Evolutionary conservation across 179 eudicot species (phyloP).

Genomic region (Drosera spatulata): DNA sequence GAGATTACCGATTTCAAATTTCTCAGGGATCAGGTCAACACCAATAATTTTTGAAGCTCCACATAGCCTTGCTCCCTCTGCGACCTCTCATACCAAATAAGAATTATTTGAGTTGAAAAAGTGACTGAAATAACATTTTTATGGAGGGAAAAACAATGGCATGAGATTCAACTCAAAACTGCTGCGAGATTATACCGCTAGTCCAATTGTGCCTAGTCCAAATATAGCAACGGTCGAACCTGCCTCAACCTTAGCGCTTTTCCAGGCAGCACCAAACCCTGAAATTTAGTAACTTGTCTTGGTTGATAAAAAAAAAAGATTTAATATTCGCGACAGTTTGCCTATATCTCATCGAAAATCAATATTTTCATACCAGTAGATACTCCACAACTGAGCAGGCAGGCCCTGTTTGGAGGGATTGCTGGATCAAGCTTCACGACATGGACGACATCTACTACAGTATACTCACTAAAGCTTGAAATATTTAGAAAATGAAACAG

Average conservation of each 20-base stretch:
- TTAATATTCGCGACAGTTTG: too few relatives aligned
- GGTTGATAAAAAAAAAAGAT: background rate
- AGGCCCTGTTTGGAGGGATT: conserved; percentile 68
- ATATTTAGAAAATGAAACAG: conserved; percentile 51
- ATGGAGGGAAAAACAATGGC: background rate
- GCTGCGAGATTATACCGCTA: conserved; percentile 48
- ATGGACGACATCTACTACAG: conserved; percentile 66
- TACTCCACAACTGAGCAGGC: conserved; percentile 86
- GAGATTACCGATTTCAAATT: conserved; percentile 52
- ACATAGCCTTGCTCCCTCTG: conserved; percentile 88
- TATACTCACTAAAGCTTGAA: conserved; percentile 78
- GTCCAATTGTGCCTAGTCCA: conserved; percentile 85
- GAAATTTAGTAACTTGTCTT: conserved; percentile 9
- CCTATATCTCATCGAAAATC: background rate
- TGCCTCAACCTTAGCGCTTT: conserved; percentile 63
- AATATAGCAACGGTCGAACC: conserved; percentile 84
- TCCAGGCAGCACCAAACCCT: conserved; percentile 99
- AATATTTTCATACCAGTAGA: conserved; percentile 55
- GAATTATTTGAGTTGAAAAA: background rate
- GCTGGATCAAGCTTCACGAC: conserved; percentile 44
- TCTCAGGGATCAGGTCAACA: conserved; percentile 68
- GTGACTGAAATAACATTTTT: background rate
- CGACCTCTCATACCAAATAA: conserved; percentile 37
- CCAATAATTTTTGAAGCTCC: conserved; percentile 88
- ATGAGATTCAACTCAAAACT: background rate